Evolutionary conservation across 192 early-diverging fungal genomes (phyloP).

Genomic region (Gonapodya sp.): DNA sequence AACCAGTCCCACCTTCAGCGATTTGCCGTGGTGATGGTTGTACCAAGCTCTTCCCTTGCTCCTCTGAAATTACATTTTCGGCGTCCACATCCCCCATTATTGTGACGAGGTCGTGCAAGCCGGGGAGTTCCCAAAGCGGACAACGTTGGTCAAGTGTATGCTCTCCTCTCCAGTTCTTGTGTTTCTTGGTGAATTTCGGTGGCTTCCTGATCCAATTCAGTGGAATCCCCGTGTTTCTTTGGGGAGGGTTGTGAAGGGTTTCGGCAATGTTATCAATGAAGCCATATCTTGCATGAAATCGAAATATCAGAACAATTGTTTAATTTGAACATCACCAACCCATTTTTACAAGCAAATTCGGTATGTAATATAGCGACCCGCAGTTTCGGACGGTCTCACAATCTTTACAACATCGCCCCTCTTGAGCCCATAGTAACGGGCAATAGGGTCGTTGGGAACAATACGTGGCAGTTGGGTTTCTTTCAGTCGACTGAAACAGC

Average conservation of each 20-base stretch:
- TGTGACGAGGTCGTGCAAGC: not conserved
- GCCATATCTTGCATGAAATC: no score
- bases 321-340: conserved; percentile 22
- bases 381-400: conserved; percentile 87
- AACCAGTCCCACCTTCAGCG: not conserved
- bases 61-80: not conserved
- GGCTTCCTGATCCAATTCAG: no score
- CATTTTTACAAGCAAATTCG: conserved; percentile 85
- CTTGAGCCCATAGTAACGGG: conserved; percentile 89
- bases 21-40: not conserved
- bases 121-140: no score
- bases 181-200: no score
- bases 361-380: conserved; percentile 95
- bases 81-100: not conserved
- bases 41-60: not conserved
- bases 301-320: not conserved
- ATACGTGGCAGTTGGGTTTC: conserved; percentile 95
- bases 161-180: no score
- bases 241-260: no score
- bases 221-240: no score
- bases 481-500: conserved; percentile 61
- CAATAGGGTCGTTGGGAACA: conserved; percentile 76
- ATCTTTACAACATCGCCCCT: conserved; percentile 87
- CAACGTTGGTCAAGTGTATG: no score
- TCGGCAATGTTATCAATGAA: no score